Conservation (phyloP, 2,329 filamentous ascomycete genomes). For the Phaeomoniella chlamydospora region DNA sequence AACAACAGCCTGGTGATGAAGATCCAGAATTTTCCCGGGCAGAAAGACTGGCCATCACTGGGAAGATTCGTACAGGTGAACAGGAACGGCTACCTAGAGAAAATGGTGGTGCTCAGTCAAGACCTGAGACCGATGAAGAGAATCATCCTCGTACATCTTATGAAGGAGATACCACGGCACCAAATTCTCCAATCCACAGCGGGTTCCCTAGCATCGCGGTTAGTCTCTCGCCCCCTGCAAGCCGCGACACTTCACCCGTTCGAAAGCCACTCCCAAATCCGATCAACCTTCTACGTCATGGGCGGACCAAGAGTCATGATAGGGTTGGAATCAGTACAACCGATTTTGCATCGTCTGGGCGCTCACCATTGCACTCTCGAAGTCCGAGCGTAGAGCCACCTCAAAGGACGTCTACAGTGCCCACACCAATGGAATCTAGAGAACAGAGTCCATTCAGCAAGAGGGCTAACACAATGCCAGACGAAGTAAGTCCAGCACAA, state of each 20-base stretch:
- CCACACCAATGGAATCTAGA: background rate
- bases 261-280: conserved; percentile 35
- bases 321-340: conserved; percentile 27
- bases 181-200: conserved; percentile 20
- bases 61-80: background rate
- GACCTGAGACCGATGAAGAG: conserved; percentile 4
- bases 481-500: conserved; percentile 2
- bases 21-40: background rate
- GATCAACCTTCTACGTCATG: conserved; percentile 24
- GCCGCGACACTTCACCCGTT: conserved; percentile 48
- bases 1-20: background rate
- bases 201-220: conserved; percentile 46
- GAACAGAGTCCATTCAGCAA: background rate
- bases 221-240: conserved; percentile 49
- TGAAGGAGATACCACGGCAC: conserved; percentile 30
- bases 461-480: background rate
- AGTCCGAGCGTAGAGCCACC: background rate
- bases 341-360: conserved; percentile 11
- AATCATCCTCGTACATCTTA: conserved; percentile 18
- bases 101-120: background rate
- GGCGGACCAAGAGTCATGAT: conserved; percentile 21
- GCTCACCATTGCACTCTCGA: background rate
- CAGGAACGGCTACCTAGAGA: background rate
- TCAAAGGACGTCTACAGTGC: background rate
- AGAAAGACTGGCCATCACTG: background rate